A percentile compares a stretch with the other conserved stretches of the same genome.
phyloP scores from a whole-genome alignment of 2,329 filamentous ascomycete species.

The Dactylella cylindrospora region DNA sequence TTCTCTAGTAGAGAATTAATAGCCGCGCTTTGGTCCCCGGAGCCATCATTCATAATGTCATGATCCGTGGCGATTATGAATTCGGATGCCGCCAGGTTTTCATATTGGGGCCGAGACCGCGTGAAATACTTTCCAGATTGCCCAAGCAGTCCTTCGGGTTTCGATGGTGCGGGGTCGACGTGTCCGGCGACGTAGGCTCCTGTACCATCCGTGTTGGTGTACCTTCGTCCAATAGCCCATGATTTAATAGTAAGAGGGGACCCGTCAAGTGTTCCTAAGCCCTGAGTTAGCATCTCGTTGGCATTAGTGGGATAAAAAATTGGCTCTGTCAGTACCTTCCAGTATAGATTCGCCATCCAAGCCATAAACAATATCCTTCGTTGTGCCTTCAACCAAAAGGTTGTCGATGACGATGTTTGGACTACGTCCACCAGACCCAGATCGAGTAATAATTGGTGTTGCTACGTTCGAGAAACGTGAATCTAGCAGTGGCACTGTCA shows the following conservation, averaged over 20 bases:
- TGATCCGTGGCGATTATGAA: constrained; percentile 81
- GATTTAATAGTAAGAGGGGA: constrained; percentile 49
- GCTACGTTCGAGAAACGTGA: constrained; percentile 78
- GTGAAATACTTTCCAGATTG: constrained; percentile 66
- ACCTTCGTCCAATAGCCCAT: constrained; percentile 22
- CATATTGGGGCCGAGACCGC: constrained; percentile 85
- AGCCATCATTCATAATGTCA: constrained; percentile 55
- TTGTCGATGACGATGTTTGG: constrained; percentile 46
- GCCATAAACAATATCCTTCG: constrained; percentile 31
- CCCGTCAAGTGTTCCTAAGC: neutral
- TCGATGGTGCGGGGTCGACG: constrained; percentile 57
- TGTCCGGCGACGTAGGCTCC: constrained; percentile 60
- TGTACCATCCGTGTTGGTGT: constrained; percentile 52
- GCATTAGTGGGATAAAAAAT: constrained; percentile 13
- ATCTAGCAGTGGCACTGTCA: constrained; percentile 81
- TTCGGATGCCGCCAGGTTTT: constrained; percentile 62
- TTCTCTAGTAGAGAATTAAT: constrained; percentile 59
- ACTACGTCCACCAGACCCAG: constrained; percentile 58
- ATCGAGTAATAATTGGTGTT: constrained; percentile 72
- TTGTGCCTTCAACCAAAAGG: constrained; percentile 34
- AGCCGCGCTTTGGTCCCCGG: constrained; percentile 48
- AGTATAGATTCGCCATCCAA: constrained; percentile 42
- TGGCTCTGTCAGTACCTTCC: constrained; percentile 23
- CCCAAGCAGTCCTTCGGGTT: constrained; percentile 65
- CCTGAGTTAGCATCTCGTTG: constrained; percentile 1